These are phyloP conservation scores for Cladophialophora yegresii DNA, from an alignment of 2,329 filamentous ascomycete genomes.

Conservation along the genomic window DNA sequence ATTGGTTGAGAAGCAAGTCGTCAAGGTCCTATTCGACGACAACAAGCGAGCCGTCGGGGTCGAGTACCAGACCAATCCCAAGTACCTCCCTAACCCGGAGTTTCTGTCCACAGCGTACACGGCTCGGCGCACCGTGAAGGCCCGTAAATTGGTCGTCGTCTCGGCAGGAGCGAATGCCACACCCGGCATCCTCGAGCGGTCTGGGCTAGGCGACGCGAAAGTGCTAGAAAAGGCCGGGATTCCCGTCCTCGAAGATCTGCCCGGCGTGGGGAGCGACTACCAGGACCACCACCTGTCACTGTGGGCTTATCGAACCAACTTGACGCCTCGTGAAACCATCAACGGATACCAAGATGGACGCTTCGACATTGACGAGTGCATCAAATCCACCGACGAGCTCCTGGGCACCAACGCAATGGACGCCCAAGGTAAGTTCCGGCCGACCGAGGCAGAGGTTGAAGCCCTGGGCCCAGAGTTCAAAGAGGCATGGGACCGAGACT, in stretches of 20 bases:
- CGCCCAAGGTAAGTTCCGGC: slow-evolving; percentile 58
- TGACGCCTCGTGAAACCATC: slow-evolving; percentile 54
- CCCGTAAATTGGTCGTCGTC: slow-evolving; percentile 58
- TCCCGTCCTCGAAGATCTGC: slow-evolving; percentile 47
- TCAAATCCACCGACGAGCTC: slow-evolving; percentile 38
- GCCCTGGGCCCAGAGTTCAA: slow-evolving; percentile 57
- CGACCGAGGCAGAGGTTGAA: slow-evolving; percentile 55
- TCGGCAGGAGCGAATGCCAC: slow-evolving; percentile 60
- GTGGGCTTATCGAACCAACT: slow-evolving; percentile 55
- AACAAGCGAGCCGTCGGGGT: slow-evolving; percentile 60
- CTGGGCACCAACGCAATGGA: slow-evolving; percentile 63
- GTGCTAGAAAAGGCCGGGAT: slow-evolving; percentile 49
- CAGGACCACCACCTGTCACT: slow-evolving; percentile 60
- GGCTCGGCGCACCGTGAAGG: slow-evolving; percentile 45
- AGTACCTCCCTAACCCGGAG: slow-evolving; percentile 40
- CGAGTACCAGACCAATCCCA: slow-evolving; percentile 53
- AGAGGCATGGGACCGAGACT: slow-evolving; percentile 59
- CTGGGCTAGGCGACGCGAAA: slow-evolving; percentile 57
- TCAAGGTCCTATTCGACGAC: slow-evolving; percentile 57
- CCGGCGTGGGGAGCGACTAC: slow-evolving; percentile 52
- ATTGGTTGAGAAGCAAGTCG: slow-evolving; percentile 59
- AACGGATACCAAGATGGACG: slow-evolving; percentile 57
- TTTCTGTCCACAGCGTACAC: slow-evolving; percentile 38
- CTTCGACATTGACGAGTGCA: slow-evolving; percentile 43
- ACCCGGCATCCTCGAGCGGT: slow-evolving; percentile 61